Conservation (phyloP, 1,139 yeast species). For the Geotrichum australiense region DNA sequence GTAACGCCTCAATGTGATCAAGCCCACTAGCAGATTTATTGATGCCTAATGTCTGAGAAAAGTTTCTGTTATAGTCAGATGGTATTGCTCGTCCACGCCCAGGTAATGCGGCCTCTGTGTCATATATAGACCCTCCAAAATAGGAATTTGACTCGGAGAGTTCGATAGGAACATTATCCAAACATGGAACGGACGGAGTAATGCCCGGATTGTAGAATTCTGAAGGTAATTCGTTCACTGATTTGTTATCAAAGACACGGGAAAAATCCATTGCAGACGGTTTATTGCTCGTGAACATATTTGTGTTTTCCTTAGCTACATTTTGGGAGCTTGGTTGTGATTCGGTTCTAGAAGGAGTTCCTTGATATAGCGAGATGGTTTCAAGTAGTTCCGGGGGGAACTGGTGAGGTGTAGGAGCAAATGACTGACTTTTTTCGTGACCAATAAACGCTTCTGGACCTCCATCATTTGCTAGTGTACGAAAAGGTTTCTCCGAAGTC, state of each 20-base stretch:
- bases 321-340: no score
- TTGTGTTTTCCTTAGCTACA: no score
- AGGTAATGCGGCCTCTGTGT: constrained; percentile 1
- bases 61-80: no score
- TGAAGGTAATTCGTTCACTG: neutral
- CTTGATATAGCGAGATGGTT: no score
- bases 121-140: neutral
- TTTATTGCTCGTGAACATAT: no score
- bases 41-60: no score
- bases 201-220: neutral
- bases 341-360: no score
- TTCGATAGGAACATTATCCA: constrained; percentile 14
- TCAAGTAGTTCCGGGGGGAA: constrained; percentile 30
- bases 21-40: no score
- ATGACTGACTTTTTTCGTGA: constrained; percentile 11
- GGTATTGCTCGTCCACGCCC: constrained; percentile 9
- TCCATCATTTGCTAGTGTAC: no score
- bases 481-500: neutral
- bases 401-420: constrained; percentile 29
- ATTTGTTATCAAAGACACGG: neutral
- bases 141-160: neutral
- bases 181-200: constrained; percentile 4
- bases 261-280: no score
- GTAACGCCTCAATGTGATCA: constrained; percentile 2
- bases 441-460: no score